Conservation (phyloP, 345 rosid genomes). For the Ricinus communis region DNA sequence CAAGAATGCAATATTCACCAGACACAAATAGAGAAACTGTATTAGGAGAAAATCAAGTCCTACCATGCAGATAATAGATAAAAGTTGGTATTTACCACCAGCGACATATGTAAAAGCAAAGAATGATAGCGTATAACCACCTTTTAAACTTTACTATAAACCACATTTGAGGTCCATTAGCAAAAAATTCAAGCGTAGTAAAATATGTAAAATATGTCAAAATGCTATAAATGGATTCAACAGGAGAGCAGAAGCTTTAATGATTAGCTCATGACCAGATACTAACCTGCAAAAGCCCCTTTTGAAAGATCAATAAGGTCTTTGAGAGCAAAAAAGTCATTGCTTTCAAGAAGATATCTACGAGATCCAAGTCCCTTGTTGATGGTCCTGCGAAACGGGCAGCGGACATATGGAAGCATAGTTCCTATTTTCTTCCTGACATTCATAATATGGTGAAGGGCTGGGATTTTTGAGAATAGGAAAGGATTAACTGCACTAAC, state of each 20-base stretch:
- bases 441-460: constrained; percentile 72
- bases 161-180: neutral
- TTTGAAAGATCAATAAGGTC: constrained; percentile 96
- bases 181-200: neutral
- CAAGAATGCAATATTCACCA: neutral
- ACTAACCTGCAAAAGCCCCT: constrained; percentile 93
- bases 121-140: neutral
- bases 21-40: neutral
- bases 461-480: constrained; percentile 83
- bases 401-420: constrained; percentile 84
- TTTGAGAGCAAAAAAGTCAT: constrained; percentile 82
- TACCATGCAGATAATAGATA: neutral
- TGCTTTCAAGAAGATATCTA: constrained; percentile 90
- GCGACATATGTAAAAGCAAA: neutral
- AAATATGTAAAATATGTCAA: neutral
- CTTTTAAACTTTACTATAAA: neutral
- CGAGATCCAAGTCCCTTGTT: constrained; percentile 81
- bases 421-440: constrained; percentile 67
- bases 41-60: neutral
- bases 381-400: constrained; percentile 82
- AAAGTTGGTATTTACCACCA: neutral
- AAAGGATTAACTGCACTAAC: constrained; percentile 95
- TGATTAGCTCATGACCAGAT: constrained; percentile 10
- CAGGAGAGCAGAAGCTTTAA: too few relatives aligned
- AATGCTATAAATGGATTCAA: too few relatives aligned